These are phyloP conservation scores for Amphicarpaea edgeworthii DNA, from an alignment of 306 rosid species.

Conservation along the genomic window DNA sequence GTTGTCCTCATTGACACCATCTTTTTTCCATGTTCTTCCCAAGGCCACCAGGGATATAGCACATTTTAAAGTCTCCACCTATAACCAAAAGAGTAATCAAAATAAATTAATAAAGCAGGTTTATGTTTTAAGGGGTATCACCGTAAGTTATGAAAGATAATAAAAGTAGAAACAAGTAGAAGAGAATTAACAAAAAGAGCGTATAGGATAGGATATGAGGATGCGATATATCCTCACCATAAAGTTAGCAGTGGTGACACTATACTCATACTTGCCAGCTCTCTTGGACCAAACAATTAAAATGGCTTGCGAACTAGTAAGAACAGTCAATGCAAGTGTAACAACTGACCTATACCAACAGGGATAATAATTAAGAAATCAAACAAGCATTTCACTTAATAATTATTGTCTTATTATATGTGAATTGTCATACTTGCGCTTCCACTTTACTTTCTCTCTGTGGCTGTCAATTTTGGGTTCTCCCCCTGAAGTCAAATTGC, in stretches of 20 bases:
- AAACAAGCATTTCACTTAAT: not conserved
- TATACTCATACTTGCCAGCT: slow-evolving; percentile 95
- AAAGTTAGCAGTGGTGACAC: slow-evolving; percentile 96
- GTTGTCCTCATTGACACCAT: slow-evolving; percentile 94
- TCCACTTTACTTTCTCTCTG: slow-evolving; percentile 49
- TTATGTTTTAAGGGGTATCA: not conserved
- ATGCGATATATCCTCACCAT: slow-evolving; percentile 57
- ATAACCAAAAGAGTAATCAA: slow-evolving; percentile 40
- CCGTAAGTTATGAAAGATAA: slow-evolving; percentile 18
- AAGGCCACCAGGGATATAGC: slow-evolving; percentile 77
- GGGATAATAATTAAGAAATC: slow-evolving; percentile 16
- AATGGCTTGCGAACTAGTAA: slow-evolving; percentile 95
- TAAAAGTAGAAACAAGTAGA: slow-evolving; percentile 27
- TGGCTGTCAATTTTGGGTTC: slow-evolving; percentile 45
- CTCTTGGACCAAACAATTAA: slow-evolving; percentile 96
- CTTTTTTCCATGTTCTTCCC: slow-evolving; percentile 71
- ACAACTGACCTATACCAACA: slow-evolving; percentile 70
- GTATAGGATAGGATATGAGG: slow-evolving; percentile 11
- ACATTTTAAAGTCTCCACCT: slow-evolving; percentile 96
- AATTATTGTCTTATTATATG: not conserved
- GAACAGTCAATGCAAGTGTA: slow-evolving; percentile 82
- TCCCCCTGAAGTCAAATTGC: slow-evolving; percentile 27
- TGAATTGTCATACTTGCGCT: slow-evolving; percentile 48
- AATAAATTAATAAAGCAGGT: slow-evolving; percentile 11
- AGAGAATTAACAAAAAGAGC: slow-evolving; percentile 9